Evolutionary conservation across 495 filamentous ascomycete species (phyloP), one percentile per base, ranked within the genome.

Genomic region (Viridothelium virens): DNA sequence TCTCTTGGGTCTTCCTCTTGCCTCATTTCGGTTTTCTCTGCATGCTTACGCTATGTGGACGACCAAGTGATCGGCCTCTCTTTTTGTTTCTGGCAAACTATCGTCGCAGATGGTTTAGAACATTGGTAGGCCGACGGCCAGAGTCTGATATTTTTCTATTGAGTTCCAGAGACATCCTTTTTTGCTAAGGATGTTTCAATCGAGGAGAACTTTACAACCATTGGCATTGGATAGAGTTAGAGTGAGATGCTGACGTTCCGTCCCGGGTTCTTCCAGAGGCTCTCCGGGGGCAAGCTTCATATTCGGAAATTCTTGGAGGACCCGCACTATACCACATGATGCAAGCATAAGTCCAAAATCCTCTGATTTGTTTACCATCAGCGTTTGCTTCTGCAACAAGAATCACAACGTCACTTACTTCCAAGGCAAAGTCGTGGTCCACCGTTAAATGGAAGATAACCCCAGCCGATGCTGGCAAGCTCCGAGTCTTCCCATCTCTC

Each of bases 401-500:
- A 59, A 59, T 34, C 18, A 59, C 11, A 14, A 36, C 7, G 36
- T 14, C 2, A 59, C 53, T 31, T 39, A 69, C 64, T 38, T 37
- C 74, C 74, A 39, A 77, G 62, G 68, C 77, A 78, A 36, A 78
- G 76, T 11, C 77, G 41, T 44, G 77, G 72, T 2, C 76, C 76
- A 6, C 77, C 77, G 61, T 79, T 79, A 68, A 79, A 79, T 2
- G 77, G 77, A 41, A 79, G 65, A 62, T 76, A 79, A 65, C 77
- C 73, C 76, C 76, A 79, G 7, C 53, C 53, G 31, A 59, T 36
- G 39, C 65, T 72, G 5, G 37, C 68, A 11, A 66, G 65, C 53
- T 72, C 70, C 53, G 53, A 59, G 37, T 70, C 70, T 12, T 69
- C 61, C 76, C 76, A 79, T 39, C 77, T 71, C 71, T 77, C 77